Conservation (phyloP, 176 grass and related monocot genomes). For the Oryza nivara region DNA sequence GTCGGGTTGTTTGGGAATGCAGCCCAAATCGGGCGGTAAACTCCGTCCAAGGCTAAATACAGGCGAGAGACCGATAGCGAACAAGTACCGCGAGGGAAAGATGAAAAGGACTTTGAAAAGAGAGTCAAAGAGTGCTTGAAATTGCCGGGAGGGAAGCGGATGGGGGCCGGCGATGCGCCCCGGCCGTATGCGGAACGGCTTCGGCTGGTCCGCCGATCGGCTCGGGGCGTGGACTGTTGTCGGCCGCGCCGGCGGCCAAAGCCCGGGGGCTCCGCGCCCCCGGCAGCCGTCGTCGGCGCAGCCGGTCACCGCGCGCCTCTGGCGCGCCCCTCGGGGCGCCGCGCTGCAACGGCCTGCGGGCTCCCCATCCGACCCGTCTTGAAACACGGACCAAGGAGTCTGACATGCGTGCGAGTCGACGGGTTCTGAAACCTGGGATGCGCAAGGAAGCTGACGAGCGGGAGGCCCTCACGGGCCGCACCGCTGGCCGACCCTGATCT, state of each 20-base stretch:
- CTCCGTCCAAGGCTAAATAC: slow-evolving; percentile 63
- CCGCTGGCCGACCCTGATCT: slow-evolving; percentile 64
- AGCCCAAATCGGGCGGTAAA: slow-evolving; percentile 47
- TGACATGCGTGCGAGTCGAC: slow-evolving; percentile 44
- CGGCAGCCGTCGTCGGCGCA: too few species aligned
- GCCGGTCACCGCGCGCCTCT: too few species aligned
- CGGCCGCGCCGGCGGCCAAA: slow-evolving; percentile 39
- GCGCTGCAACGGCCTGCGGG: too few species aligned
- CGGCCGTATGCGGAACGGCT: slow-evolving; percentile 46
- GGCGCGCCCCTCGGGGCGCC: too few species aligned
- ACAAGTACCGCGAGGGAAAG: slow-evolving; percentile 60
- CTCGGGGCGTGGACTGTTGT: slow-evolving; percentile 45
- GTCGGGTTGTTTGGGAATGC: slow-evolving; percentile 68
- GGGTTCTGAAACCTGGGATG: slow-evolving; percentile 27
- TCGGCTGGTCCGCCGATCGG: slow-evolving; percentile 33
- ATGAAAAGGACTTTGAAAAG: slow-evolving; percentile 70
- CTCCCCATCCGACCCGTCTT: slow-evolving; percentile 68
- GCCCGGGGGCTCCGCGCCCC: background rate
- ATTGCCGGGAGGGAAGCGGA: slow-evolving; percentile 74
- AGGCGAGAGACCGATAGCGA: slow-evolving; percentile 54
- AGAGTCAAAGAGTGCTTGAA: slow-evolving; percentile 75
- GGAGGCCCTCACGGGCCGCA: slow-evolving; percentile 25
- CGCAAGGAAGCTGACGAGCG: slow-evolving; percentile 40
- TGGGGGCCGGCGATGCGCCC: slow-evolving; percentile 46
- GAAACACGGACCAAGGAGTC: slow-evolving; percentile 85